phyloP scores from a whole-genome alignment of 371 early-diverging fungal species.

The Mucor mucedo region DNA sequence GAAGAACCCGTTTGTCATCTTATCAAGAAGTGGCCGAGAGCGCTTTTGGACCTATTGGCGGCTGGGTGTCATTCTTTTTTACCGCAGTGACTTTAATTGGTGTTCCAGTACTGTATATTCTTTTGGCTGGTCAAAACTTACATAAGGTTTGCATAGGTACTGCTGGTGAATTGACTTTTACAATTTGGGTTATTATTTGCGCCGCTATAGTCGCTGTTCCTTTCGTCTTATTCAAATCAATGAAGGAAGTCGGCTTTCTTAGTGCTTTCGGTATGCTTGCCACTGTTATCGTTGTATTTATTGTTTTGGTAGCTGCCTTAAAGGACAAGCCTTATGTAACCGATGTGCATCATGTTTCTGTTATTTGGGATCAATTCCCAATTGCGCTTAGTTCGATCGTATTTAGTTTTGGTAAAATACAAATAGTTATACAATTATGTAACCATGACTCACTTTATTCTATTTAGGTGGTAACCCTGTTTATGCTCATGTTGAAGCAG shows the following conservation, averaged over 20 bases:
- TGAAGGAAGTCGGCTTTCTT: conserved; percentile 77
- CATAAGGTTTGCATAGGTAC: conserved; percentile 46
- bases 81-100: conserved; percentile 70
- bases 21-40: conserved; percentile 66
- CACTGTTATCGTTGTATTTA: conserved; percentile 34
- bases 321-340: conserved; percentile 18
- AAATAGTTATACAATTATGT: background rate
- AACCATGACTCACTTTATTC: background rate
- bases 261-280: conserved; percentile 37
- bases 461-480: conserved; percentile 36
- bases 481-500: conserved; percentile 74
- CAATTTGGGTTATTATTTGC: conserved; percentile 69
- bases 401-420: conserved; percentile 57
- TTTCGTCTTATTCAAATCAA: conserved; percentile 69
- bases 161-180: conserved; percentile 35
- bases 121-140: conserved; percentile 71
- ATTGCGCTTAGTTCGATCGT: conserved; percentile 65
- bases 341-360: conserved; percentile 37
- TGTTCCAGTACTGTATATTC: conserved; percentile 75
- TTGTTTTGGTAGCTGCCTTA: conserved; percentile 28
- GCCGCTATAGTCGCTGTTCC: conserved; percentile 68
- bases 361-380: conserved; percentile 60
- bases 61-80: conserved; percentile 67
- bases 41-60: conserved; percentile 69
- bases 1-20: conserved; percentile 39